Conservation (phyloP, 331 rosid species). For the Dryas integrifolia region DNA sequence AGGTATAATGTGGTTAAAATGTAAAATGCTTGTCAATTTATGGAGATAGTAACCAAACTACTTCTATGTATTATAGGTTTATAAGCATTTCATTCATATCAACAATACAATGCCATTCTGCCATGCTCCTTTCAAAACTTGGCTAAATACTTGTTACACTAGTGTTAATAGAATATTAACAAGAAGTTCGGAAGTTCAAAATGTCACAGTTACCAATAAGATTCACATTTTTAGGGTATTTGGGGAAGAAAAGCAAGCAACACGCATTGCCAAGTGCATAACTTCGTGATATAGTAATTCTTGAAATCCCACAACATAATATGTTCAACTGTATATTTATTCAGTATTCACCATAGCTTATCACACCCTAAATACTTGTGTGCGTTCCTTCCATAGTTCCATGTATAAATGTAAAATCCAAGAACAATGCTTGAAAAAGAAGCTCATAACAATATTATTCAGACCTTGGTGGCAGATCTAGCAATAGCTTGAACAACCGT, state of each 20-base stretch:
- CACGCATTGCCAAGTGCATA: neutral
- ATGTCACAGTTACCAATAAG: too few relatives aligned
- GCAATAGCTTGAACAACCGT: conserved; percentile 92
- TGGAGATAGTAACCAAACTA: neutral
- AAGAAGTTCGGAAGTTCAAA: too few relatives aligned
- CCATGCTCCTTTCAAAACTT: too few relatives aligned
- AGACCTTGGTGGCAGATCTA: conserved; percentile 95
- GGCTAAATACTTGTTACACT: too few relatives aligned
- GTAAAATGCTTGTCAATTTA: neutral
- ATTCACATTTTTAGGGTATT: too few relatives aligned
- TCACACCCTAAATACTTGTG: neutral
- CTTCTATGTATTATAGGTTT: neutral
- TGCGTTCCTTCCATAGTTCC: neutral
- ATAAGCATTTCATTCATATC: neutral
- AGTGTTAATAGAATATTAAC: too few relatives aligned
- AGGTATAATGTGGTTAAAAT: neutral
- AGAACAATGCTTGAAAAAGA: neutral
- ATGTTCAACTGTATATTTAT: neutral
- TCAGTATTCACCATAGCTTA: neutral
- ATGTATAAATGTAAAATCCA: neutral
- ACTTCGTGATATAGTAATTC: neutral
- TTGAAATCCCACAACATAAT: neutral
- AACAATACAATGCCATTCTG: neutral
- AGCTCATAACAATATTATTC: conserved; percentile 26
- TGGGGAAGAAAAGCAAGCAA: too few relatives aligned